These are phyloP conservation scores for Wickerhamiella sergipiensis DNA, from an alignment of 805 yeast genomes.

Conservation along the genomic window DNA sequence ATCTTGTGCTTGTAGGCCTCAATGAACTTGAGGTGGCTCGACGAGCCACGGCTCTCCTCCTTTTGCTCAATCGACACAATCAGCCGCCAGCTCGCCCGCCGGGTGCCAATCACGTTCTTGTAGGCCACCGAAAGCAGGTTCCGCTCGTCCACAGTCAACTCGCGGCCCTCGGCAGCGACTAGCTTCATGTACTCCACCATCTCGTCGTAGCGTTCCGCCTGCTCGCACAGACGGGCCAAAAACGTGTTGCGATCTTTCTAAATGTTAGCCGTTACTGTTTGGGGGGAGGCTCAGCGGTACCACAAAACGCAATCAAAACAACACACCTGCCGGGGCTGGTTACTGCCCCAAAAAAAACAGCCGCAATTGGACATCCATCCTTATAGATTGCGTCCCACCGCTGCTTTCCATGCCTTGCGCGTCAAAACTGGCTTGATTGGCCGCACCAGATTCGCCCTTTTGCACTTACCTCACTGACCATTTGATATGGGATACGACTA, in stretches of 20 bases:
- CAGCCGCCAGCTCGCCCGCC: constrained; percentile 99
- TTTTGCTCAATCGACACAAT: constrained; percentile 96
- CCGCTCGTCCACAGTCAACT: constrained; percentile 94
- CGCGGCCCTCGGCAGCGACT: constrained; percentile 92
- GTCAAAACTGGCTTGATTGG: background rate
- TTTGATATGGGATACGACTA: background rate
- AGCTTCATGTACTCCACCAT: constrained; percentile 98
- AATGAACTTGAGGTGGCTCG: constrained; percentile 71
- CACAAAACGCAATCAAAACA: background rate
- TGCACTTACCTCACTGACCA: background rate
- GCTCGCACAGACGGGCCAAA: constrained; percentile 96
- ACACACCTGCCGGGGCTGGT: background rate
- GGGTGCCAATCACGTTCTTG: constrained; percentile 96
- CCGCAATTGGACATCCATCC: background rate
- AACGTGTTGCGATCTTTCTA: constrained; percentile 45
- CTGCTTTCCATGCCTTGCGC: background rate
- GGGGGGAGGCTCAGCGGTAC: background rate
- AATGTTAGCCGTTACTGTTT: background rate
- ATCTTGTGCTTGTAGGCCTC: constrained; percentile 91
- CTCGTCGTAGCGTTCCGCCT: constrained; percentile 99
- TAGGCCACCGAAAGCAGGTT: constrained; percentile 93
- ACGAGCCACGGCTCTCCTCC: constrained; percentile 93
- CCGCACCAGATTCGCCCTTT: background rate
- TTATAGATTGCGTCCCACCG: background rate
- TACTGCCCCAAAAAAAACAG: no score